A percentile compares a stretch with the other conserved stretches of the same genome.
These are phyloP conservation scores for Cryptococcus amylolentus DNA, from an alignment of 1,284 basidiomycete genomes.

Conservation along the genomic window DNA sequence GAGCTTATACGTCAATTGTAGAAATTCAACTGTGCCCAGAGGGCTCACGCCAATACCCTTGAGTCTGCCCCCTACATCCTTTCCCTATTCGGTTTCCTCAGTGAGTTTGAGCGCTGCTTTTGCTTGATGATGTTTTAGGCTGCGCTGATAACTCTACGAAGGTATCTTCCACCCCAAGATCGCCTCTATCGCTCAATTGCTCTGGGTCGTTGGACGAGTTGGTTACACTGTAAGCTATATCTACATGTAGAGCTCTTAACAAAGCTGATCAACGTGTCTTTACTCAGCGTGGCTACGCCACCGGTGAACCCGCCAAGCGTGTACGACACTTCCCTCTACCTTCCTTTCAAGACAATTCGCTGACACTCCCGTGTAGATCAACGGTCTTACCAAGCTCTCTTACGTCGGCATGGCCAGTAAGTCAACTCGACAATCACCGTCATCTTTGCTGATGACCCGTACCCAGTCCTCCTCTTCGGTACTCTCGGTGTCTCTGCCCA, in stretches of 20 bases:
- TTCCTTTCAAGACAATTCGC: background rate
- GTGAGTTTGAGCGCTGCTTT: conserved; percentile 16
- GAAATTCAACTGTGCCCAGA: conserved; percentile 42
- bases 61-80: conserved; percentile 36
- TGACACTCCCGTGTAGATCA: background rate
- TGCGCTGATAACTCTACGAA: conserved; percentile 4
- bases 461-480: background rate
- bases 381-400: background rate
- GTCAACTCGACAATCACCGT: background rate
- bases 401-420: background rate
- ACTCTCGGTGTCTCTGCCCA: background rate
- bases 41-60: conserved; percentile 44
- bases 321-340: conserved; percentile 4
- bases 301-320: conserved; percentile 19
- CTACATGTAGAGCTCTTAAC: background rate
- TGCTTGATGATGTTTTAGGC: background rate
- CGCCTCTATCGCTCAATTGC: conserved; percentile 19
- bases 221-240: conserved; percentile 33
- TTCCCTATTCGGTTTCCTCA: conserved; percentile 24
- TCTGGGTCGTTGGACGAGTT: conserved; percentile 30
- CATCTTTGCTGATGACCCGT: background rate
- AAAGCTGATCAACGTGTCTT: background rate
- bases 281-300: conserved; percentile 26
- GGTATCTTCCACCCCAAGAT: conserved; percentile 38
- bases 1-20: conserved; percentile 3